Percentiles rank a stretch among this genome's conserved stretches.
Conservation (phyloP, 2,329 filamentous ascomycete species). For the Leptographium galeiforme region DNA sequence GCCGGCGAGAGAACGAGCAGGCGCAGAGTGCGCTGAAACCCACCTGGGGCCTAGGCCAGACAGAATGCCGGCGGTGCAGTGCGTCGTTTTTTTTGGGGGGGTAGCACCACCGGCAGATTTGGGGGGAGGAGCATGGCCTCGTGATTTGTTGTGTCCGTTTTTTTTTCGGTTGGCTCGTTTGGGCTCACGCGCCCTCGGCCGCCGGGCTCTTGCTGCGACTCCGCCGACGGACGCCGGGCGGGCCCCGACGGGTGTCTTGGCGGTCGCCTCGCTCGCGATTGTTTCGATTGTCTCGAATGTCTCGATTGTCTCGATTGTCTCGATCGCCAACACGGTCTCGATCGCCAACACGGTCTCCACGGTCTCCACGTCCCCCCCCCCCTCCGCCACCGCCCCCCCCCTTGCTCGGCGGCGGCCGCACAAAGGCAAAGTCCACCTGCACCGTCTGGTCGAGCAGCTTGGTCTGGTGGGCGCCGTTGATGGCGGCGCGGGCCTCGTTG, state of each 20-base stretch:
- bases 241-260: conserved; percentile 5
- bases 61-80: too few relatives aligned
- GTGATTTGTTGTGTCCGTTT: too few relatives aligned
- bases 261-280: not conserved
- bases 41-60: too few relatives aligned
- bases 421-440: conserved; percentile 73
- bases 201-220: conserved; percentile 35
- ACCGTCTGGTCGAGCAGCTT: conserved; percentile 74
- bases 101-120: too few relatives aligned
- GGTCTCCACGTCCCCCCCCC: conserved; percentile 1
- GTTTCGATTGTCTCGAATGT: not conserved
- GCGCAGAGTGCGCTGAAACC: too few relatives aligned
- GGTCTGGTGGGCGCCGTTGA: conserved; percentile 63
- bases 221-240: conserved; percentile 22
- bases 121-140: too few relatives aligned
- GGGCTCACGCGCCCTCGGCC: conserved; percentile 2
- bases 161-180: too few relatives aligned
- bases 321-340: not conserved
- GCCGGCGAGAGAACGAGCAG: too few relatives aligned
- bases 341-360: conserved; percentile 10
- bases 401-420: conserved; percentile 59
- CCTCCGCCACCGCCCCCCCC: conserved; percentile 17
- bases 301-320: not conserved
- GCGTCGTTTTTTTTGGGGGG: too few relatives aligned
- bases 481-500: conserved; percentile 66